These are phyloP conservation scores for Lanmaoa pseudosensibilis DNA, from an alignment of 768 basidiomycete species.

Conservation along the genomic window DNA sequence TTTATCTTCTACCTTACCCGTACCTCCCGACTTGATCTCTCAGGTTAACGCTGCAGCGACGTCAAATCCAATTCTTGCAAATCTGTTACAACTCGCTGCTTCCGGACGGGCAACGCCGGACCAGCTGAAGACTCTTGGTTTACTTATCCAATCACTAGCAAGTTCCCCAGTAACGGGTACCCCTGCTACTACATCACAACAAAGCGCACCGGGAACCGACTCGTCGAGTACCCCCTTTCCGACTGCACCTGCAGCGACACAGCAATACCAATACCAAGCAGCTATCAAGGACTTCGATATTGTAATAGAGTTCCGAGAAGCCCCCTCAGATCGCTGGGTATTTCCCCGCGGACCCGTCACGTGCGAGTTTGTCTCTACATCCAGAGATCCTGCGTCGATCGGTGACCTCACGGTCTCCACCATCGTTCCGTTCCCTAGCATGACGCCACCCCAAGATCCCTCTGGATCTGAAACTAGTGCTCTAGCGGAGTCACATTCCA, in stretches of 20 bases:
- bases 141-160: constrained; percentile 72
- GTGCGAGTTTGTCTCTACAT: constrained; percentile 41
- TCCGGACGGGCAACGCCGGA: constrained; percentile 59
- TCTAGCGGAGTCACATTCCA: constrained; percentile 9
- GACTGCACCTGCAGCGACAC: constrained; percentile 12
- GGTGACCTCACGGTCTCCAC: constrained; percentile 43
- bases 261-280: constrained; percentile 25
- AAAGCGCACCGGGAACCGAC: not conserved
- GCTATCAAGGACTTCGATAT: constrained; percentile 66
- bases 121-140: constrained; percentile 65
- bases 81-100: constrained; percentile 64
- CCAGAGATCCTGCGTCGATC: constrained; percentile 14
- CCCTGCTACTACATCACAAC: constrained; percentile 9
- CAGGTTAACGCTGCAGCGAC: constrained; percentile 68
- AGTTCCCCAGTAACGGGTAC: constrained; percentile 9
- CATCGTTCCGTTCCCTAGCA: constrained; percentile 44
- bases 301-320: constrained; percentile 69
- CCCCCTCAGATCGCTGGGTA: constrained; percentile 61
- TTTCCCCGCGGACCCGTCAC: constrained; percentile 61
- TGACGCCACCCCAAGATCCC: constrained; percentile 12
- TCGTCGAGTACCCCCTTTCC: constrained; percentile 16
- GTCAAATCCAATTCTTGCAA: constrained; percentile 66
- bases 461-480: constrained; percentile 13
- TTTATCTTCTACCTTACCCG: constrained; percentile 43
- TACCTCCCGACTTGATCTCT: constrained; percentile 57